phyloP scores from a whole-genome alignment of 1,139 yeast genomes.

The Petasospora fabianii region DNA sequence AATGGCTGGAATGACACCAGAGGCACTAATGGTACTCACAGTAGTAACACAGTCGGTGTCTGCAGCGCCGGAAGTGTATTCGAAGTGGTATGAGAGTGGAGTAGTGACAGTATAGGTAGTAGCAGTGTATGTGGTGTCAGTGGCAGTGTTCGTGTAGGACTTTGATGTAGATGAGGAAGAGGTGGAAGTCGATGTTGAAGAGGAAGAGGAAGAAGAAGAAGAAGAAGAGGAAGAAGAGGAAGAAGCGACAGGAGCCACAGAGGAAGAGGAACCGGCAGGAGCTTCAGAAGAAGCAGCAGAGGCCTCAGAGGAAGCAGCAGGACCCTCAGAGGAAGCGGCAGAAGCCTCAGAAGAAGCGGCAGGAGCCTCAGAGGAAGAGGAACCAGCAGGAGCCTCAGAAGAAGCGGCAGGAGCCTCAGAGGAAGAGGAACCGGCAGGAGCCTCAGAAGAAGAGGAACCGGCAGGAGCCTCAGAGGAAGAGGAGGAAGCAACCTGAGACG shows the following conservation, averaged over 20 bases:
- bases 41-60: background rate
- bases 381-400: too few relatives aligned
- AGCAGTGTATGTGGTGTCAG: conserved; percentile 6
- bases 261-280: conserved; percentile 9
- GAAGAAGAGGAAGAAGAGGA: conserved; percentile 7
- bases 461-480: too few relatives aligned
- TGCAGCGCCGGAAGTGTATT: background rate
- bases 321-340: too few relatives aligned
- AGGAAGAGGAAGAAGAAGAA: background rate
- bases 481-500: too few relatives aligned
- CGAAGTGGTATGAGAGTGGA: conserved; percentile 4
- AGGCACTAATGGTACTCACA: background rate
- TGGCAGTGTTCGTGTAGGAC: conserved; percentile 1
- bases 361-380: too few relatives aligned
- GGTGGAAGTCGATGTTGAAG: background rate
- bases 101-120: conserved; percentile 8
- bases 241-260: conserved; percentile 8
- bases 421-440: too few relatives aligned
- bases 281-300: too few relatives aligned
- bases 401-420: too few relatives aligned
- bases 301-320: too few relatives aligned
- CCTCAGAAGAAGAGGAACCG: too few relatives aligned
- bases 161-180: background rate
- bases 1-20: background rate
- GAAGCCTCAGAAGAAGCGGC: too few relatives aligned